A percentile compares a stretch with the other conserved stretches of the same genome.
These are phyloP conservation scores for Podospora pseudoanserina DNA, from an alignment of 495 filamentous ascomycete genomes.

Conservation along the genomic window DNA sequence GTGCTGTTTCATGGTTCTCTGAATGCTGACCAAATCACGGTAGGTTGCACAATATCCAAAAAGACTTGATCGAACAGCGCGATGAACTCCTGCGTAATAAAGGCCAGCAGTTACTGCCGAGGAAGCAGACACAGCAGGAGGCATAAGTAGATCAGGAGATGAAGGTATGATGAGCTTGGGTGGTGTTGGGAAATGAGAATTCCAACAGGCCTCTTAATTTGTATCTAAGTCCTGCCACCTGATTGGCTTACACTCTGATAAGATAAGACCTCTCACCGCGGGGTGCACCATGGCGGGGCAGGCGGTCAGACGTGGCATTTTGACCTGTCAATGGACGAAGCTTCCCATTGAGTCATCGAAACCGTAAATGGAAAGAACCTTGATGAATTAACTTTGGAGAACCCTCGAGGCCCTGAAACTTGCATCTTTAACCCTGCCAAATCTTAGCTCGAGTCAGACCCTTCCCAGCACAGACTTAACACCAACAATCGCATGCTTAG, in stretches of 20 bases:
- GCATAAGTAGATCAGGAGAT: too few species aligned
- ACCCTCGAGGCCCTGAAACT: not conserved
- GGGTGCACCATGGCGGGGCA: not conserved
- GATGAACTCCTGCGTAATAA: too few species aligned
- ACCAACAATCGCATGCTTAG: constrained; percentile 19
- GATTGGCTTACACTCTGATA: not conserved
- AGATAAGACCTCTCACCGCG: not conserved
- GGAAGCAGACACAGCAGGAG: too few species aligned
- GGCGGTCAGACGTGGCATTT: not conserved
- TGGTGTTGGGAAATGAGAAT: too few species aligned
- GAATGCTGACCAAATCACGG: too few species aligned
- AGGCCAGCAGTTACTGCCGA: too few species aligned
- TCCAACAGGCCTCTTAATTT: too few species aligned
- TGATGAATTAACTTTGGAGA: constrained; percentile 1
- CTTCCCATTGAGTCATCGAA: constrained; percentile 8
- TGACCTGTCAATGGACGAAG: not conserved
- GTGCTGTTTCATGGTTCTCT: too few species aligned
- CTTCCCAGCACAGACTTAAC: not conserved
- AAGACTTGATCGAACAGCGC: too few species aligned
- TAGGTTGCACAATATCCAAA: too few species aligned
- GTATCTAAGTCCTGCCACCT: too few species aligned
- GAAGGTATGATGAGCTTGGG: too few species aligned
- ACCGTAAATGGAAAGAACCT: constrained; percentile 1
- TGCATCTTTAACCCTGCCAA: not conserved
- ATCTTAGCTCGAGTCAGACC: not conserved